These are phyloP conservation scores for Adansonia digitata DNA, from an alignment of 345 rosid species.

Conservation along the genomic window DNA sequence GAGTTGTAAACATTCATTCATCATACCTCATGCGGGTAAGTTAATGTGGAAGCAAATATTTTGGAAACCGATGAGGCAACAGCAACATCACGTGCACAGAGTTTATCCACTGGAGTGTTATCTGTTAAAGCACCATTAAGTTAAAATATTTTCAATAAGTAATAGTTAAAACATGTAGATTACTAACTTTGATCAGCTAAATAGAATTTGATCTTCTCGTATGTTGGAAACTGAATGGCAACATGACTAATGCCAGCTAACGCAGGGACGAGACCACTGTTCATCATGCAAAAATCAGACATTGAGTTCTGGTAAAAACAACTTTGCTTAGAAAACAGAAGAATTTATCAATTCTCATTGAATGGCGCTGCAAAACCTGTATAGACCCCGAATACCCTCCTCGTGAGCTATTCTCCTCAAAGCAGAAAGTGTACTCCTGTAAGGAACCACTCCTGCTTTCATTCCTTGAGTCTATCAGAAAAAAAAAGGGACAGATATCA, in stretches of 20 bases:
- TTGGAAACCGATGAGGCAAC: constrained; percentile 80
- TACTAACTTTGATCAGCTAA: constrained; percentile 55
- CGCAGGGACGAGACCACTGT: constrained; percentile 85
- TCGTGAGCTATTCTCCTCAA: constrained; percentile 69
- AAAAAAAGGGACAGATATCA: constrained; percentile 10
- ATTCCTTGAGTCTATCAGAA: constrained; percentile 70
- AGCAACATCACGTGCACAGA: constrained; percentile 76
- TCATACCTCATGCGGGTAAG: constrained; percentile 88
- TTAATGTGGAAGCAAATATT: constrained; percentile 83
- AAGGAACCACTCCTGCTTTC: constrained; percentile 60
- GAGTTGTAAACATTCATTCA: neutral
- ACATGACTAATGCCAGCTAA: constrained; percentile 92
- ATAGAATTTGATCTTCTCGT: constrained; percentile 64
- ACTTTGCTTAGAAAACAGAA: neutral
- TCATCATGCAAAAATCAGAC: constrained; percentile 17
- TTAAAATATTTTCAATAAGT: neutral
- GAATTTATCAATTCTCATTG: neutral
- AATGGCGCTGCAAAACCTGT: constrained; percentile 41
- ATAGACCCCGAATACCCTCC: constrained; percentile 85
- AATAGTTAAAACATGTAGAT: neutral
- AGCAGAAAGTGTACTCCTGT: constrained; percentile 69
- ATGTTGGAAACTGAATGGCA: constrained; percentile 84
- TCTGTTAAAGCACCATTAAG: constrained; percentile 29
- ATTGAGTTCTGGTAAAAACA: neutral
- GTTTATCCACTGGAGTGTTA: constrained; percentile 55